Evolutionary conservation across 1,284 basidiomycete genomes (phyloP), one percentile per base, ranked within the genome.

Genomic region (Tremellales sp.): DNA sequence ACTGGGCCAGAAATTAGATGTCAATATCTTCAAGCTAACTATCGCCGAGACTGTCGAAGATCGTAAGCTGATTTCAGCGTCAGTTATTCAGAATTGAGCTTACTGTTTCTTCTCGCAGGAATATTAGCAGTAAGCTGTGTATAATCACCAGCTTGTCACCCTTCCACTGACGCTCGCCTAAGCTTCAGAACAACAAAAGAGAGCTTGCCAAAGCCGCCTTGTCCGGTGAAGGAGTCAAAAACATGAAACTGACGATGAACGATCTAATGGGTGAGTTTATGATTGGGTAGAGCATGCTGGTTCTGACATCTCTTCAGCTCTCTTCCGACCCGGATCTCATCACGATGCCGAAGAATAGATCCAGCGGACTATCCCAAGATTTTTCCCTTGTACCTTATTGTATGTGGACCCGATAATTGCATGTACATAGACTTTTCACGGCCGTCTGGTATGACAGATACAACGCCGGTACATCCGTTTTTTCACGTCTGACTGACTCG

Each of bases 21-120:
- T 97, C 32, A 82, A 86, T 66, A 93, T 97, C 57, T 92, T 84
- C 78, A 98, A 98, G 74, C 79, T 98, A 27, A 90, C 86, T 49
- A 85, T 98, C 49, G 81, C 83, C 33, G 77, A 83, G 37, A 94
- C 91, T 0, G 88, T 97, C 9, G 94, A 98, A 62, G 84, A 93
- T 65, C 82, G 91, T 61, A 29, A 56, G 61, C 12, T 5, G 3
- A 3, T 2, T 25, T 25, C 32, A 45, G 5, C 10, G 36, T 18
- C 5, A 10, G 10, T 12, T 38, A 16, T 5, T 14, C n/a, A 9
- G 18, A 39, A 9, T 16, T 29, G n/a, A 13, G 22, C 43, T 39
- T 19, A 40, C 14, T 12, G n/a, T n/a, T n/a, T n/a, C n/a, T n/a
- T n/a, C n/a, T n/a, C 7, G 6, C 27, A 60, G 59, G 65, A 39